A percentile compares a stretch with the other conserved stretches of the same genome.
Evolutionary conservation across 2,329 filamentous ascomycete species (phyloP).

Genomic region (Fusarium irregulare): DNA sequence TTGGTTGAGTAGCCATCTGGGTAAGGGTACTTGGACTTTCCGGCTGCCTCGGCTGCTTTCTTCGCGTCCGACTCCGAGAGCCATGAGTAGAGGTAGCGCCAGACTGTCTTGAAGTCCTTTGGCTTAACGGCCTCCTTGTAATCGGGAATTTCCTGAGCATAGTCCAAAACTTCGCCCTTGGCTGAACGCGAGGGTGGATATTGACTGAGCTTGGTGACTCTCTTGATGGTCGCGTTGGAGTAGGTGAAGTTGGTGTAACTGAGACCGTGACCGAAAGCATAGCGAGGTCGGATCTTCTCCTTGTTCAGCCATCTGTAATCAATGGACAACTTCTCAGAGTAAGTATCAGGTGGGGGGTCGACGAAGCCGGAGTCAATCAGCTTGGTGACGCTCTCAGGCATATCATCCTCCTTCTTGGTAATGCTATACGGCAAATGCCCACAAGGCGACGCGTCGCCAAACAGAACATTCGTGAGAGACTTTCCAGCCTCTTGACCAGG

Average conservation of each 20-base stretch:
- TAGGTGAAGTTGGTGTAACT: slow-evolving; percentile 82
- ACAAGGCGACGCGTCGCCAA: slow-evolving; percentile 78
- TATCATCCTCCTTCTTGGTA: slow-evolving; percentile 75
- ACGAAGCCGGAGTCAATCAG: slow-evolving; percentile 59
- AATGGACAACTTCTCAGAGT: slow-evolving; percentile 84
- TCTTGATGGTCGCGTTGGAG: slow-evolving; percentile 59
- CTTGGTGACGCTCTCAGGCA: slow-evolving; percentile 67
- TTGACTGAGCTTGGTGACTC: slow-evolving; percentile 57
- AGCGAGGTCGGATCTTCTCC: slow-evolving; percentile 77
- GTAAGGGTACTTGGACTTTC: slow-evolving; percentile 65
- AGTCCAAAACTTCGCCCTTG: slow-evolving; percentile 56
- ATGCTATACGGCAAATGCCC: slow-evolving; percentile 92
- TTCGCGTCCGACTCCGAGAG: slow-evolving; percentile 58
- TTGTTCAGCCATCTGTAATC: slow-evolving; percentile 94
- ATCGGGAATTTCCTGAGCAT: slow-evolving; percentile 64
- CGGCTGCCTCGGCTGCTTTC: slow-evolving; percentile 53
- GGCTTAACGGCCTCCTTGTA: slow-evolving; percentile 69
- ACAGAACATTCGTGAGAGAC: slow-evolving; percentile 81
- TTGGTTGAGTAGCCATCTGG: slow-evolving; percentile 71
- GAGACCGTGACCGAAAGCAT: slow-evolving; percentile 87
- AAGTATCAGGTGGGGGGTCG: slow-evolving; percentile 84
- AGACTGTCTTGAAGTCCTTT: slow-evolving; percentile 66
- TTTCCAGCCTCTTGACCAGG: slow-evolving; percentile 89
- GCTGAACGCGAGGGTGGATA: slow-evolving; percentile 51
- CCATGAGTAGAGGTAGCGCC: slow-evolving; percentile 78